phyloP scores from a whole-genome alignment of 2,329 filamentous ascomycete species.

The Raffaelea arxii region DNA sequence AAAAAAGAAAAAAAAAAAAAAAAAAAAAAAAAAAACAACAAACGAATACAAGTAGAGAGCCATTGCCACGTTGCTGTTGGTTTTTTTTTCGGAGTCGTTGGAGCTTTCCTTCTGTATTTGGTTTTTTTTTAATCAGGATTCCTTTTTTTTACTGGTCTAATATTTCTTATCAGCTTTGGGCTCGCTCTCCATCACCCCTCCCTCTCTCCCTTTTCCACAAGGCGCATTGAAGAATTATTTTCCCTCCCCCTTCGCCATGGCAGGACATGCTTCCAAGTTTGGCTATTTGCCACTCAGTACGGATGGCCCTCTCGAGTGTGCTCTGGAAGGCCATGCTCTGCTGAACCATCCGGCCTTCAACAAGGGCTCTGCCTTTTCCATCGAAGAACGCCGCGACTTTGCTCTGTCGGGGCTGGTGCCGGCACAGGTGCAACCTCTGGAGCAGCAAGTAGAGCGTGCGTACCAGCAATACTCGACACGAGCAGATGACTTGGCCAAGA shows the following conservation, averaged over 20 bases:
- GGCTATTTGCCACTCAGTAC: conserved; percentile 37
- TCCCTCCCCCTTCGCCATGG: background rate
- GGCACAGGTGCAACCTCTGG: conserved; percentile 59
- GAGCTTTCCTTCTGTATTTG: too few species aligned
- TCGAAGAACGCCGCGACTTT: conserved; percentile 59
- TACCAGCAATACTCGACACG: conserved; percentile 67
- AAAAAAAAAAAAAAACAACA: background rate
- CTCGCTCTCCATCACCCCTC: too few species aligned
- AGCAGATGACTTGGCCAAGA: conserved; percentile 62
- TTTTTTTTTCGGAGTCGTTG: too few species aligned
- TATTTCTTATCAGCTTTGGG: too few species aligned
- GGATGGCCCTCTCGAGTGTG: conserved; percentile 38
- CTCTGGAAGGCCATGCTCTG: conserved; percentile 41
- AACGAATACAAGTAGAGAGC: too few species aligned
- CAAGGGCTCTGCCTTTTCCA: conserved; percentile 71
- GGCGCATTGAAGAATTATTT: too few species aligned
- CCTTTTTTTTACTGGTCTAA: too few species aligned
- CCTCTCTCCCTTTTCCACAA: too few species aligned
- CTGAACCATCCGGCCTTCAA: conserved; percentile 64
- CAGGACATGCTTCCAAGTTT: conserved; percentile 21
- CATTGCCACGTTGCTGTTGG: too few species aligned
- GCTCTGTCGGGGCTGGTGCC: conserved; percentile 66
- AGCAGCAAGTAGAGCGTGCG: conserved; percentile 66
- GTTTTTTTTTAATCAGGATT: too few species aligned
- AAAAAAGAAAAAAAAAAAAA: background rate